Conservation (phyloP, 2,329 filamentous ascomycete species). For the Cercospora berteroae region DNA sequence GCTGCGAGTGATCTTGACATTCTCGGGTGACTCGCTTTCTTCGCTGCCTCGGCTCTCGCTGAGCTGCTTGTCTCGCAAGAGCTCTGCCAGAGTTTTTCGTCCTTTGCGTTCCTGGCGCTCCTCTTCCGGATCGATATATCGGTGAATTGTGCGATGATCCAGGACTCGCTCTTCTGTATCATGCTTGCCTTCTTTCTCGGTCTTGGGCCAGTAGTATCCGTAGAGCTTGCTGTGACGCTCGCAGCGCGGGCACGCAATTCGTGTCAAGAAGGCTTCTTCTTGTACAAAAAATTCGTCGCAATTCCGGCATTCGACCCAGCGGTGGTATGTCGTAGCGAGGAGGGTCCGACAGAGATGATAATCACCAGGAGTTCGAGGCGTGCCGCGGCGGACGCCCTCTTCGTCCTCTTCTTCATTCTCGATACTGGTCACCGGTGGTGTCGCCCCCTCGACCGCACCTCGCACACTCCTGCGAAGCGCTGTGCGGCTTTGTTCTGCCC, state of each 20-base stretch:
- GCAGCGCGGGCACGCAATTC: conserved; percentile 83
- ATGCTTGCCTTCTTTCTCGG: conserved; percentile 69
- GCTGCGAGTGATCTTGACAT: conserved; percentile 12
- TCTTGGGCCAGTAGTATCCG: conserved; percentile 95
- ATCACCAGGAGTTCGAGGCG: conserved; percentile 47
- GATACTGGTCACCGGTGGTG: conserved; percentile 30
- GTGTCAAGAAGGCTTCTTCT: conserved; percentile 80
- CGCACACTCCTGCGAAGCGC: conserved; percentile 20
- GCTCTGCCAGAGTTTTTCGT: conserved; percentile 34
- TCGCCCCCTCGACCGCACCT: conserved; percentile 13
- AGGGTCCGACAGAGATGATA: conserved; percentile 79
- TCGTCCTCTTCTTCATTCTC: conserved; percentile 25
- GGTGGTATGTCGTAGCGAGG: conserved; percentile 70
- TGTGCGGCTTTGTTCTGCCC: conserved; percentile 14
- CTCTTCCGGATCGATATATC: conserved; percentile 65
- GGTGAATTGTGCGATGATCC: conserved; percentile 83
- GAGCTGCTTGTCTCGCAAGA: conserved; percentile 30
- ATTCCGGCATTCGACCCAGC: conserved; percentile 85
- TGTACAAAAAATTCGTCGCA: conserved; percentile 84
- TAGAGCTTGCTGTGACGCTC: conserved; percentile 95
- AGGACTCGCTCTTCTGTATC: conserved; percentile 70
- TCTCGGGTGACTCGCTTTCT: conserved; percentile 17
- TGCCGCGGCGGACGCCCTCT: conserved; percentile 36
- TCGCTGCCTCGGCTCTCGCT: conserved; percentile 27
- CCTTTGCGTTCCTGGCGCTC: conserved; percentile 38